Conservation (phyloP, 1,139 yeast genomes). For the Wickerhamomyces sp. region DNA sequence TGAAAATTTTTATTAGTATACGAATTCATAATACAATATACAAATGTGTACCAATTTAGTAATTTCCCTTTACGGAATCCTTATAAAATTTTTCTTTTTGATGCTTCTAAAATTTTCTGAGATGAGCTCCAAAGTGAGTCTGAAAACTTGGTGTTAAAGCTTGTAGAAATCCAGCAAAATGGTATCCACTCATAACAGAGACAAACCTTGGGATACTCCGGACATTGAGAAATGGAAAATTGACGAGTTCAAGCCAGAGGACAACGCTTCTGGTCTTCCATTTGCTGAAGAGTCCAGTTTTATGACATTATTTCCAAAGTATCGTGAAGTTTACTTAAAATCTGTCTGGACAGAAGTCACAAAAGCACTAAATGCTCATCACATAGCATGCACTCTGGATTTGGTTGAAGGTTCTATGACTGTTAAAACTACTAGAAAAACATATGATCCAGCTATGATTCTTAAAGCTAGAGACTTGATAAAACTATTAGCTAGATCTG, state of each 20-base stretch:
- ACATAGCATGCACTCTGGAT: constrained; percentile 77
- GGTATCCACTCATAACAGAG: constrained; percentile 91
- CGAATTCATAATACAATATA: not conserved
- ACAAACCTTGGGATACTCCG: constrained; percentile 97
- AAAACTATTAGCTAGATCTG: constrained; percentile 90
- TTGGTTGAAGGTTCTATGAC: constrained; percentile 97
- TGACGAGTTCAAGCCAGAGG: constrained; percentile 88
- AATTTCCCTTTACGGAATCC: not conserved
- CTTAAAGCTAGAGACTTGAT: constrained; percentile 93
- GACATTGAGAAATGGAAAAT: constrained; percentile 92
- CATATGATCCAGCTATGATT: constrained; percentile 92
- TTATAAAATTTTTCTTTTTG: not conserved
- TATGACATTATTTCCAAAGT: constrained; percentile 93
- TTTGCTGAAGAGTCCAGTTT: constrained; percentile 94
- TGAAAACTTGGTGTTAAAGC: too few species aligned
- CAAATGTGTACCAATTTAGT: not conserved
- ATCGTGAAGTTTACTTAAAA: constrained; percentile 86
- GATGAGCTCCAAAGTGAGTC: constrained; percentile 6
- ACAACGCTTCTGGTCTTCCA: constrained; percentile 78
- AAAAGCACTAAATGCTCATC: constrained; percentile 64
- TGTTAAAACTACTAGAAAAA: constrained; percentile 91
- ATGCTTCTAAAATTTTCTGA: constrained; percentile 4
- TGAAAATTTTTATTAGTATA: constrained; percentile 1
- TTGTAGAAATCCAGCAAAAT: constrained; percentile 35
- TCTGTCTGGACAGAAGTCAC: constrained; percentile 95